Conservation (phyloP, 73 alveolate species). For the Tetrahymena thermophila region DNA sequence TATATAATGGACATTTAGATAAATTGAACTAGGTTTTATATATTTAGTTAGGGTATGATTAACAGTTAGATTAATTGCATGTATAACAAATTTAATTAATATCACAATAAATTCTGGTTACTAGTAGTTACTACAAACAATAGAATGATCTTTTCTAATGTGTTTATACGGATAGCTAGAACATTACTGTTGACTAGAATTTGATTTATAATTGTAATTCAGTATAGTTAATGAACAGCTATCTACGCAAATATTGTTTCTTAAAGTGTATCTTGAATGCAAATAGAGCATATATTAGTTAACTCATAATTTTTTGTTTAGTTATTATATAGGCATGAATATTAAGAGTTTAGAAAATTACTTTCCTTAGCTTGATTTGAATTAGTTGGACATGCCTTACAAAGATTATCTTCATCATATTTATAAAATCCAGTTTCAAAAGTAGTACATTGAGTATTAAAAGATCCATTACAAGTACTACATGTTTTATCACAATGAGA, state of each 20-base stretch:
- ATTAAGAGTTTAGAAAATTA: too few species aligned
- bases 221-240: not conserved
- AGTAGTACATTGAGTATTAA: not conserved
- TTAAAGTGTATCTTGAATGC: not conserved
- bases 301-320: not conserved
- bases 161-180: not conserved
- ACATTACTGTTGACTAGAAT: not conserved
- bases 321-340: not conserved
- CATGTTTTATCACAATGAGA: not conserved
- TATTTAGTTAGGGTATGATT: not conserved
- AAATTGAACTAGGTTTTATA: too few species aligned
- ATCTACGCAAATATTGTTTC: not conserved
- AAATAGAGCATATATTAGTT: not conserved
- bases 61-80: not conserved
- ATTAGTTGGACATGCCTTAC: not conserved
- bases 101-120: not conserved
- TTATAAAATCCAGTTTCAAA: not conserved
- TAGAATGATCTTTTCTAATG: not conserved
- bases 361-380: not conserved
- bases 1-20: too few species aligned
- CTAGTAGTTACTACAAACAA: not conserved
- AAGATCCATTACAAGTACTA: not conserved
- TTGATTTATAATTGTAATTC: too few species aligned
- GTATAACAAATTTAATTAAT: not conserved
- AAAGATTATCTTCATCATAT: not conserved